These are phyloP conservation scores for Starmerella ratchasimensis DNA, from an alignment of 805 yeast species.

Conservation along the genomic window DNA sequence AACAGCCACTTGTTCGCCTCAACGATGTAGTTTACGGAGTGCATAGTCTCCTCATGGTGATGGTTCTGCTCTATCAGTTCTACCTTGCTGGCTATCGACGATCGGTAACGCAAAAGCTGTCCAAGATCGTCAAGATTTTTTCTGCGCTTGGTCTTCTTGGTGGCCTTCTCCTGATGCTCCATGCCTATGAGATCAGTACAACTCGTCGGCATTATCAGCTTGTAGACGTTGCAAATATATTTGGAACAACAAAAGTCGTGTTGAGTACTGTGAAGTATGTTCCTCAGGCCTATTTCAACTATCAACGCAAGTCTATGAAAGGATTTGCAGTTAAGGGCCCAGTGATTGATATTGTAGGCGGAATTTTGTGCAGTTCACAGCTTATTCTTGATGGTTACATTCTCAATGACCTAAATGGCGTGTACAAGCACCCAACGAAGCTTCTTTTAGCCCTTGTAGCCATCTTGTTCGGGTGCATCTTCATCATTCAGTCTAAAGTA, in stretches of 20 bases:
- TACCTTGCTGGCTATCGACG: constrained; percentile 28
- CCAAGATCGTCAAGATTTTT: constrained; percentile 21
- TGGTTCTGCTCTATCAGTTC: constrained; percentile 29
- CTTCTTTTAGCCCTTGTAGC: constrained; percentile 31
- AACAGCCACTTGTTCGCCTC: constrained; percentile 31
- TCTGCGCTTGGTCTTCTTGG: constrained; percentile 15
- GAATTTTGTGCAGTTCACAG: constrained; percentile 30
- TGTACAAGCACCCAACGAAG: constrained; percentile 33
- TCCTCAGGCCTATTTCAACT: constrained; percentile 36
- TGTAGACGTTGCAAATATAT: constrained; percentile 30
- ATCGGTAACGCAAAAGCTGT: constrained; percentile 23
- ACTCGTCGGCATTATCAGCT: constrained; percentile 21
- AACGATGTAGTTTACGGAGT: constrained; percentile 34
- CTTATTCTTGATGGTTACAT: constrained; percentile 31
- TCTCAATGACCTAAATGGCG: constrained; percentile 23
- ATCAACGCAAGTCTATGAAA: constrained; percentile 31
- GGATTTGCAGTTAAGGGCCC: constrained; percentile 35
- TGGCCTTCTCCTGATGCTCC: constrained; percentile 19
- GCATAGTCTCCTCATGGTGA: constrained; percentile 32
- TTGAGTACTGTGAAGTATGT: constrained; percentile 35
- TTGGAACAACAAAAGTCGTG: constrained; percentile 34
- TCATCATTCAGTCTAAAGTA: constrained; percentile 23
- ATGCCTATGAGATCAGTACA: constrained; percentile 21
- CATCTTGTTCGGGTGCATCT: constrained; percentile 23
- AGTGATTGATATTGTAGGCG: constrained; percentile 33